phyloP scores from a whole-genome alignment of 73 alveolate species.

The Tetrahymena elliotti region DNA sequence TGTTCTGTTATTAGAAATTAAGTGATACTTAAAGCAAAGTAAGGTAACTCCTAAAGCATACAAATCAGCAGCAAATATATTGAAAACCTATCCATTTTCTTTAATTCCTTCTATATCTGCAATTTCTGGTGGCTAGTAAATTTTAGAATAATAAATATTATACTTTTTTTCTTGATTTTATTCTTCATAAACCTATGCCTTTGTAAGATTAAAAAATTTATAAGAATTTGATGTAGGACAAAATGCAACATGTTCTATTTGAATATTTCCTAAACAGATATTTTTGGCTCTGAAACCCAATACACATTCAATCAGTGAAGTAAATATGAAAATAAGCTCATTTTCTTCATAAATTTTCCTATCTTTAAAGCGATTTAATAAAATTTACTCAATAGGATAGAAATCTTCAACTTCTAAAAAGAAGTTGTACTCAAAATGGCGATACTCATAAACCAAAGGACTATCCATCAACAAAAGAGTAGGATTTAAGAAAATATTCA shows the following conservation, averaged over 20 bases:
- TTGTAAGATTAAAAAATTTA: background rate
- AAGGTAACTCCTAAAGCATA: background rate
- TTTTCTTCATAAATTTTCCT: background rate
- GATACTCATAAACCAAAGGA: background rate
- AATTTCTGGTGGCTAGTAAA: background rate
- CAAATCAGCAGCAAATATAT: background rate
- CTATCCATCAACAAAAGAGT: background rate
- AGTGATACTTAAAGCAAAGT: background rate
- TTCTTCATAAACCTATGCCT: background rate
- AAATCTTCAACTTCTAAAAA: background rate
- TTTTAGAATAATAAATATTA: background rate
- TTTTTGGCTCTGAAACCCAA: background rate
- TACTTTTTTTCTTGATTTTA: background rate
- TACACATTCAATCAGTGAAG: background rate
- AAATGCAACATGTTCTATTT: background rate
- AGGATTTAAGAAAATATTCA: background rate
- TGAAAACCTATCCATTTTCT: background rate
- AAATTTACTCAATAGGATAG: background rate
- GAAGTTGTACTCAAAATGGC: background rate
- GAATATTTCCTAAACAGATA: background rate
- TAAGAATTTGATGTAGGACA: background rate
- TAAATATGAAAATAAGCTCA: background rate
- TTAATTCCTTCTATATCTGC: background rate
- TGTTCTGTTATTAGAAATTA: background rate
- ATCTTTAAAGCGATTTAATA: background rate